These are phyloP conservation scores for Calonectria hongkongensis DNA, from an alignment of 2,329 filamentous ascomycete species.

Conservation along the genomic window DNA sequence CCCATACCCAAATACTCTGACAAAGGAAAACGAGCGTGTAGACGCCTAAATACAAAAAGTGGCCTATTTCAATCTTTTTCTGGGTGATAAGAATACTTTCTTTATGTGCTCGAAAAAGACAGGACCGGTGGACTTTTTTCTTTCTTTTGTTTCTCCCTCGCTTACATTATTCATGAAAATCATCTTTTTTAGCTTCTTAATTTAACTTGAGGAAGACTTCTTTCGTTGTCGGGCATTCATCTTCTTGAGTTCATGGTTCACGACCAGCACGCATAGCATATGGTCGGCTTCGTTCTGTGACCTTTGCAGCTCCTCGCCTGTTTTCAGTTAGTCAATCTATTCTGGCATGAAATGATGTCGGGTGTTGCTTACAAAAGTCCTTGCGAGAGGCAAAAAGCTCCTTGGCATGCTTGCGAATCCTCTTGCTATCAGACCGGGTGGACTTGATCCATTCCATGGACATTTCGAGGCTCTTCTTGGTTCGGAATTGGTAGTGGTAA, in stretches of 20 bases:
- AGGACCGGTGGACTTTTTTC: slow-evolving; percentile 38
- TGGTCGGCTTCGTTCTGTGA: slow-evolving; percentile 58
- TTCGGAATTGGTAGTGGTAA: slow-evolving; percentile 65
- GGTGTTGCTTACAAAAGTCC: slow-evolving; percentile 59
- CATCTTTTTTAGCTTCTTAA: slow-evolving; percentile 51
- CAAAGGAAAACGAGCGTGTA: slow-evolving; percentile 46
- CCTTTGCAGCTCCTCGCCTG: slow-evolving; percentile 58
- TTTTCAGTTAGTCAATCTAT: slow-evolving; percentile 44
- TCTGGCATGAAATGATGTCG: too few species aligned
- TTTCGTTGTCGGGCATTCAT: slow-evolving; percentile 59
- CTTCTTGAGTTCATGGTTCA: slow-evolving; percentile 64
- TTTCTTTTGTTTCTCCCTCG: slow-evolving; percentile 13
- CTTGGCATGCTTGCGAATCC: slow-evolving; percentile 55
- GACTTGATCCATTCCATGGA: slow-evolving; percentile 62
- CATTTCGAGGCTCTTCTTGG: slow-evolving; percentile 63
- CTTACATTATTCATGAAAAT: slow-evolving; percentile 51
- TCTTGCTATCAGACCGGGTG: slow-evolving; percentile 53
- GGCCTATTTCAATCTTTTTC: slow-evolving; percentile 39
- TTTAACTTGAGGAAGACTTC: slow-evolving; percentile 54
- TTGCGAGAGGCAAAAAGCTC: slow-evolving; percentile 60
- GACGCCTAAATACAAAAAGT: slow-evolving; percentile 44
- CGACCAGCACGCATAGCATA: slow-evolving; percentile 59
- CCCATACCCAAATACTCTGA: slow-evolving; percentile 35
- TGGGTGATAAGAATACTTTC: slow-evolving; percentile 14
- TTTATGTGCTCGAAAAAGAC: slow-evolving; percentile 43